Percentiles rank a stretch among this genome's conserved stretches.
Conservation (phyloP, 768 basidiomycete genomes). For the Phylloporus rhodoxanthus region DNA sequence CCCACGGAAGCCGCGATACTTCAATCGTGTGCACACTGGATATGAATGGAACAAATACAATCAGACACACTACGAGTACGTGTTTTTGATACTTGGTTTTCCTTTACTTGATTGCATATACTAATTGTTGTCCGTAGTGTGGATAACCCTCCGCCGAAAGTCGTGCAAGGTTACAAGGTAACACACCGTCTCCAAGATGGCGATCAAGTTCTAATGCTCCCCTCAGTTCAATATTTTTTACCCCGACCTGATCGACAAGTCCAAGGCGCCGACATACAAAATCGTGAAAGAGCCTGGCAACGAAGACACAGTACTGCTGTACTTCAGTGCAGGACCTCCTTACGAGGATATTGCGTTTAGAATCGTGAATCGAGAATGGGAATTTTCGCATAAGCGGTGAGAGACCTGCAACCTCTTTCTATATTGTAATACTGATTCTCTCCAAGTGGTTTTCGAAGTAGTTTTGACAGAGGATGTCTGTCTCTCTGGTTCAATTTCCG, state of each 20-base stretch:
- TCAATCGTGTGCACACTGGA: slow-evolving; percentile 97
- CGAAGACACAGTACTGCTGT: slow-evolving; percentile 87
- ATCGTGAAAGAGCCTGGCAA: slow-evolving; percentile 92
- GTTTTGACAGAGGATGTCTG: slow-evolving; percentile 93
- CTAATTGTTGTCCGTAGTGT: slow-evolving; percentile 47
- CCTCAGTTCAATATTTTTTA: slow-evolving; percentile 93
- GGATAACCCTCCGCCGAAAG: slow-evolving; percentile 98
- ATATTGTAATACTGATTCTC: slow-evolving; percentile 9
- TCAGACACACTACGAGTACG: slow-evolving; percentile 96
- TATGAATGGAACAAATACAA: slow-evolving; percentile 99
- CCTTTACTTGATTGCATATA: neutral
- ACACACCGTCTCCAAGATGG: slow-evolving; percentile 6
- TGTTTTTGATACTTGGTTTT: neutral
- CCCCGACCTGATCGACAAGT: slow-evolving; percentile 97
- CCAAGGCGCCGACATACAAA: slow-evolving; percentile 94
- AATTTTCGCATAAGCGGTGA: slow-evolving; percentile 93
- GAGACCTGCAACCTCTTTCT: slow-evolving; percentile 13
- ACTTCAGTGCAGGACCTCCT: slow-evolving; percentile 94
- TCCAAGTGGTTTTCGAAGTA: slow-evolving; percentile 86
- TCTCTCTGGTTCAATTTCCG: slow-evolving; percentile 97
- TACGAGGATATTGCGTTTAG: slow-evolving; percentile 99
- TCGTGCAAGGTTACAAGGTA: slow-evolving; percentile 97
- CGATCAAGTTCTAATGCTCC: slow-evolving; percentile 9
- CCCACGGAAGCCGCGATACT: slow-evolving; percentile 95
- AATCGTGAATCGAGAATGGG: slow-evolving; percentile 97